Conservation (phyloP, 2,329 filamentous ascomycete genomes). For the Arachnomyces sp. region DNA sequence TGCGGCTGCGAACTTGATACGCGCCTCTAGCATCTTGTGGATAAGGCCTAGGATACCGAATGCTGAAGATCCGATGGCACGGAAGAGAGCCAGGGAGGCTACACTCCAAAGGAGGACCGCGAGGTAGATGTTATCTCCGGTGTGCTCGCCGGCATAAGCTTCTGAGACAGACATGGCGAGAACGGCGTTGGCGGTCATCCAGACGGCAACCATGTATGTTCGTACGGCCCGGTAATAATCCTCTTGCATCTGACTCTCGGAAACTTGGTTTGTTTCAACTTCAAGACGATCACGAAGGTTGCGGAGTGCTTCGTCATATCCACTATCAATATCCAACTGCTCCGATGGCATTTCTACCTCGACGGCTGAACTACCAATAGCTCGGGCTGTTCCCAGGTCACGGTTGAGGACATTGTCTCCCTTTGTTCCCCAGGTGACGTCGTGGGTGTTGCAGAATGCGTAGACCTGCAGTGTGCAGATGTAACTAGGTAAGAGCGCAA, state of each 20-base stretch:
- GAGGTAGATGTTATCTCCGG: slow-evolving; percentile 81
- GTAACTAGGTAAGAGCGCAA: slow-evolving; percentile 82
- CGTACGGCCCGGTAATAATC: slow-evolving; percentile 97
- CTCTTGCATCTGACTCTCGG: slow-evolving; percentile 82
- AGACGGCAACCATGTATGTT: slow-evolving; percentile 94
- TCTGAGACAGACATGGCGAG: slow-evolving; percentile 91
- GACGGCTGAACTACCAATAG: slow-evolving; percentile 68
- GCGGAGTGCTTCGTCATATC: slow-evolving; percentile 92
- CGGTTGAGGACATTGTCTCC: slow-evolving; percentile 93
- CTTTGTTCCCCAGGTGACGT: slow-evolving; percentile 98
- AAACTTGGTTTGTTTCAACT: slow-evolving; percentile 55
- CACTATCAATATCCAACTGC: slow-evolving; percentile 94
- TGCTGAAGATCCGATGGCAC: slow-evolving; percentile 70
- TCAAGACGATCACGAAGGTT: slow-evolving; percentile 91
- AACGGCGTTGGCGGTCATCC: slow-evolving; percentile 88
- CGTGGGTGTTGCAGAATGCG: slow-evolving; percentile 98
- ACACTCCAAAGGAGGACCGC: slow-evolving; percentile 91
- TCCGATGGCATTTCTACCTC: slow-evolving; percentile 97
- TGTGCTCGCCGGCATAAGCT: slow-evolving; percentile 63
- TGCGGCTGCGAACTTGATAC: slow-evolving; percentile 52
- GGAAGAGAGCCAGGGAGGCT: slow-evolving; percentile 76
- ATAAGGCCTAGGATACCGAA: slow-evolving; percentile 80
- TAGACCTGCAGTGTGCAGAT: slow-evolving; percentile 98
- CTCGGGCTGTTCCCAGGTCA: slow-evolving; percentile 79
- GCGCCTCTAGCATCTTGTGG: slow-evolving; percentile 79